Evolutionary conservation across 179 eudicot genomes (phyloP).

Genomic region (Pouteria campechiana): DNA sequence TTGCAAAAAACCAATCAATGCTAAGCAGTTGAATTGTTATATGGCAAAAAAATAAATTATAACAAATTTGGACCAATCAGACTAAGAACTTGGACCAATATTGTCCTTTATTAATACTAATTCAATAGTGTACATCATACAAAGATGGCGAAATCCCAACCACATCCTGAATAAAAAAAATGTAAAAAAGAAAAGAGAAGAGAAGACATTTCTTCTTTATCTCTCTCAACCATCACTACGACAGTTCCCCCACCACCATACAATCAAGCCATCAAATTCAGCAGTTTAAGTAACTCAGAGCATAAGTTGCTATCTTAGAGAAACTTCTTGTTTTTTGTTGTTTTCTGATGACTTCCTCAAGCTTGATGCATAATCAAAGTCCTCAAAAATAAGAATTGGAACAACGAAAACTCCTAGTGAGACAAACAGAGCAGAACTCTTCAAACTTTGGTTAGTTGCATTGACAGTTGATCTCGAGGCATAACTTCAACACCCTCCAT

Average conservation of each 20-base stretch:
- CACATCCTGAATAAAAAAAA: no score
- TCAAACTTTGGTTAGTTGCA: constrained; percentile 17
- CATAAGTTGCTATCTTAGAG: constrained; percentile 37
- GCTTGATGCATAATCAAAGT: constrained; percentile 27
- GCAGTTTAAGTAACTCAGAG: constrained; percentile 35
- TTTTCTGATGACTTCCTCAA: constrained; percentile 22
- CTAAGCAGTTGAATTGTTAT: no score
- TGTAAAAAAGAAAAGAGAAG: no score
- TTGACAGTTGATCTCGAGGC: constrained; percentile 5
- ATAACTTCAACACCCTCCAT: constrained; percentile 2
- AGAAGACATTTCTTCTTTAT: constrained; percentile 62
- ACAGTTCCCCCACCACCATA: constrained; percentile 50
- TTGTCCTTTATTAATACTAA: no score
- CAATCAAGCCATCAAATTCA: constrained; percentile 41
- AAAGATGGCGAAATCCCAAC: no score
- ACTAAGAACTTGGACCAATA: no score
- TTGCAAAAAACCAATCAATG: no score
- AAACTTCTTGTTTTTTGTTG: constrained; percentile 20
- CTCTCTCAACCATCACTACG: constrained; percentile 49
- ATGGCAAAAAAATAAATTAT: no score
- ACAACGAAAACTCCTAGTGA: constrained; percentile 23
- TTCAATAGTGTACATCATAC: no score
- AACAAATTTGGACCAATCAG: no score
- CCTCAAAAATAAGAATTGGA: constrained; percentile 35
- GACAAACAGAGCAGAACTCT: constrained; percentile 20